Percentiles rank a stretch among this genome's conserved stretches.
Evolutionary conservation across 768 basidiomycete species (phyloP).

Genomic region (Cyclocybe aegerita): DNA sequence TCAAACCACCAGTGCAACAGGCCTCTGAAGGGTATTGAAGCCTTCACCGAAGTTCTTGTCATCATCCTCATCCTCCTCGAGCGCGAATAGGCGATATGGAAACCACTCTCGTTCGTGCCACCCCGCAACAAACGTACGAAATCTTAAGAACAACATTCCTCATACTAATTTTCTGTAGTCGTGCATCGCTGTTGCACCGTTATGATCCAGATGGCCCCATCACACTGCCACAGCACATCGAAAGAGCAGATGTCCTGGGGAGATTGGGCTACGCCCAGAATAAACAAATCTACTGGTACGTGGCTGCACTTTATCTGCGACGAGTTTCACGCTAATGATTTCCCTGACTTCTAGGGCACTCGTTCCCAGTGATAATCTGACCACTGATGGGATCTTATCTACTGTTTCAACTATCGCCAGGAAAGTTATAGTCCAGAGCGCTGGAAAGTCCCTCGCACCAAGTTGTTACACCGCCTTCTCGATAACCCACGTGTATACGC

Average conservation of each 20-base stretch:
- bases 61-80: too few species aligned
- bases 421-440: neutral
- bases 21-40: too few species aligned
- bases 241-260: neutral
- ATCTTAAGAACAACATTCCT: too few species aligned
- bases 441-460: neutral
- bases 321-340: neutral
- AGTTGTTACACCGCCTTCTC: neutral
- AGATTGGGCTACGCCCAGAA: neutral
- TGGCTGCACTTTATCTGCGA: neutral
- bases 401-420: neutral
- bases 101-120: neutral
- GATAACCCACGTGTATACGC: neutral
- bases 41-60: too few species aligned
- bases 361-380: neutral
- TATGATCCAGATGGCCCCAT: neutral
- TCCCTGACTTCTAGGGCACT: neutral
- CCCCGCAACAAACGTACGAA: neutral
- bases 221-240: neutral
- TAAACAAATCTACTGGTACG: neutral
- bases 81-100: neutral
- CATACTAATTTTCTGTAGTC: neutral
- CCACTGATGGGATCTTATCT: neutral
- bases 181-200: neutral
- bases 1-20: too few species aligned